phyloP scores from a whole-genome alignment of 371 early-diverging fungal species.

The Mucor racemosus region DNA sequence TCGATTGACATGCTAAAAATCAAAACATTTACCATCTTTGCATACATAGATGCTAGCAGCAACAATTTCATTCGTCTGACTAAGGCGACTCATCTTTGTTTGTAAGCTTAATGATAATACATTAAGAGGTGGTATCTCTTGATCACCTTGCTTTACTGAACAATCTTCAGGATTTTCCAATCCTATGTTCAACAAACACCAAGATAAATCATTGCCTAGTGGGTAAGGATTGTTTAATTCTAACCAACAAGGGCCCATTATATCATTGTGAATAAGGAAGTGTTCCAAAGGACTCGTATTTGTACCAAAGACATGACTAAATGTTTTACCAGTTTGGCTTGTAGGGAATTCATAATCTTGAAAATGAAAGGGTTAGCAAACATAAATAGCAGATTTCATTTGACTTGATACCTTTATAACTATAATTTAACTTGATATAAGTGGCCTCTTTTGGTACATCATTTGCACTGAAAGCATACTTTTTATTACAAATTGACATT shows the following conservation, averaged over 20 bases:
- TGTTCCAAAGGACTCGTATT: slow-evolving; percentile 87
- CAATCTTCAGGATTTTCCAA: slow-evolving; percentile 75
- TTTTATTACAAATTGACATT: slow-evolving; percentile 69
- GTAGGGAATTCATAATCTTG: slow-evolving; percentile 71
- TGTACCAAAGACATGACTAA: slow-evolving; percentile 89
- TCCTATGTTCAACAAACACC: slow-evolving; percentile 81
- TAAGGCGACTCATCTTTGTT: slow-evolving; percentile 77
- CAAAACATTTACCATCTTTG: slow-evolving; percentile 11
- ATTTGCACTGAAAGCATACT: slow-evolving; percentile 91
- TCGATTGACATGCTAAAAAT: no score
- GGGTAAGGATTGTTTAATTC: slow-evolving; percentile 60
- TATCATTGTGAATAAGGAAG: slow-evolving; percentile 85
- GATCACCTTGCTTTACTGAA: slow-evolving; percentile 32
- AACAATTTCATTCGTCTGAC: slow-evolving; percentile 84
- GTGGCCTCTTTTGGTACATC: slow-evolving; percentile 79
- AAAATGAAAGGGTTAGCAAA: background rate
- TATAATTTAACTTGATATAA: slow-evolving; percentile 87
- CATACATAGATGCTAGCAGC: slow-evolving; percentile 46
- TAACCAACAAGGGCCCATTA: slow-evolving; percentile 99
- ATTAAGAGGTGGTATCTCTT: slow-evolving; percentile 73
- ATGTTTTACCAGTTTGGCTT: slow-evolving; percentile 76
- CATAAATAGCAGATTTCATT: no score
- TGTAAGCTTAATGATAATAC: slow-evolving; percentile 82
- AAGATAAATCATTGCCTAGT: slow-evolving; percentile 44
- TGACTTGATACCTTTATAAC: slow-evolving; percentile 57